These are phyloP conservation scores for Diaporthe humulicola DNA, from an alignment of 2,329 filamentous ascomycete genomes.

Conservation along the genomic window DNA sequence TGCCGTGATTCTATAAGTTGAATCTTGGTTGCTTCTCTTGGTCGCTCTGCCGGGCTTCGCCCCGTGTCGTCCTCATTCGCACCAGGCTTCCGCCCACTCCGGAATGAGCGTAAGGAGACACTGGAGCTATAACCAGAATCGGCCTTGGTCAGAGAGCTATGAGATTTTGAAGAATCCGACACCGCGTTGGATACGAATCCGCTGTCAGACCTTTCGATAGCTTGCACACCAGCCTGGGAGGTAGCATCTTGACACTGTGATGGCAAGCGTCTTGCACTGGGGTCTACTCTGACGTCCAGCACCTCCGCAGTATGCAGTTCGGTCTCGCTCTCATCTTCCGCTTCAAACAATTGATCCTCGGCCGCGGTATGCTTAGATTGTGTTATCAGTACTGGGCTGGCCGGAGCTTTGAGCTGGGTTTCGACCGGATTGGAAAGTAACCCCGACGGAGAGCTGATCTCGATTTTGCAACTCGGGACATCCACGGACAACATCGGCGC, in stretches of 20 bases:
- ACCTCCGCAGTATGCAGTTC: slow-evolving; percentile 54
- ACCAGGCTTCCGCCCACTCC: slow-evolving; percentile 50
- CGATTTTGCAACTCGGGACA: slow-evolving; percentile 1
- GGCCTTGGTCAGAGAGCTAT: slow-evolving; percentile 65
- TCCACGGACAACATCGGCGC: slow-evolving; percentile 19
- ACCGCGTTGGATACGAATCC: slow-evolving; percentile 62
- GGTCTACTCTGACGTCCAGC: slow-evolving; percentile 57
- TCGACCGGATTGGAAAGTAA: slow-evolving; percentile 53
- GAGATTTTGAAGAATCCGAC: slow-evolving; percentile 53
- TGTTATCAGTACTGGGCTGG: slow-evolving; percentile 54
- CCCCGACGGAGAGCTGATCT: slow-evolving; percentile 42
- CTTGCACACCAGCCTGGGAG: slow-evolving; percentile 42
- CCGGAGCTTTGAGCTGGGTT: slow-evolving; percentile 46
- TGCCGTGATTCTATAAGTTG: slow-evolving; percentile 7
- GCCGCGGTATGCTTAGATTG: slow-evolving; percentile 63
- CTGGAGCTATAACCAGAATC: slow-evolving; percentile 75
- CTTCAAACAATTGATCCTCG: slow-evolving; percentile 63
- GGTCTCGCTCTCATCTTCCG: slow-evolving; percentile 47
- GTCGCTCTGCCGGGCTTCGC: slow-evolving; percentile 36
- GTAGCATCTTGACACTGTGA: slow-evolving; percentile 41
- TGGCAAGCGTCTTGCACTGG: slow-evolving; percentile 56
- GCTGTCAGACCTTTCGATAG: slow-evolving; percentile 60
- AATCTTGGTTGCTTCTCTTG: background rate
- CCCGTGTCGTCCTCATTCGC: slow-evolving; percentile 45
- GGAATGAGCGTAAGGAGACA: slow-evolving; percentile 68